Evolutionary conservation across 225 moss, liverwort and hornwort species (phyloP).

Genomic region (Polytrichum commune): DNA sequence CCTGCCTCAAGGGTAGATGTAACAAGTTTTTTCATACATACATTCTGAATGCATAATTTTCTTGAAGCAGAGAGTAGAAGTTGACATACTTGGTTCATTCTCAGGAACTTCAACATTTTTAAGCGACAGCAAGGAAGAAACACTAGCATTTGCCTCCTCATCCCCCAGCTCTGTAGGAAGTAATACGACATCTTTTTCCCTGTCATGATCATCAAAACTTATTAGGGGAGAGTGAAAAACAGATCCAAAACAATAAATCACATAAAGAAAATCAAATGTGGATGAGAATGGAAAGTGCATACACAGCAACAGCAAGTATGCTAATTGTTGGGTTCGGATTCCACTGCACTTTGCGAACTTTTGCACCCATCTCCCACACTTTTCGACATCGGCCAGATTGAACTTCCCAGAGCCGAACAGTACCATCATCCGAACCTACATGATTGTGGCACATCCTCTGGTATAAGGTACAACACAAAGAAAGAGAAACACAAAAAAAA

Average conservation of each 20-base stretch:
- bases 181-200: slow-evolving; percentile 75
- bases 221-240: background rate
- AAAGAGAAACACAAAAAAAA: slow-evolving; percentile 4
- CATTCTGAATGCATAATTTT: no score
- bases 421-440: slow-evolving; percentile 88
- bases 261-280: background rate
- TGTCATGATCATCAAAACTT: slow-evolving; percentile 24
- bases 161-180: slow-evolving; percentile 64
- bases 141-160: slow-evolving; percentile 47
- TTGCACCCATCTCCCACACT: slow-evolving; percentile 71
- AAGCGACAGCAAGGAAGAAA: slow-evolving; percentile 48
- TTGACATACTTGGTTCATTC: slow-evolving; percentile 46
- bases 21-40: no score
- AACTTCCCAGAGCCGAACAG: slow-evolving; percentile 95
- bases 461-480: background rate
- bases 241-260: background rate
- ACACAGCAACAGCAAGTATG: slow-evolving; percentile 91
- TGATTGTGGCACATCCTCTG: slow-evolving; percentile 9
- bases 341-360: slow-evolving; percentile 77
- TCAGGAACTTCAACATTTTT: slow-evolving; percentile 32
- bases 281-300: slow-evolving; percentile 21
- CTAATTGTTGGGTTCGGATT: slow-evolving; percentile 82
- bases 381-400: slow-evolving; percentile 80
- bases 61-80: background rate
- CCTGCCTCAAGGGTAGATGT: no score